Evolutionary conservation across 1,139 yeast genomes (phyloP).

Genomic region (Entelexis paramagnoliae): DNA sequence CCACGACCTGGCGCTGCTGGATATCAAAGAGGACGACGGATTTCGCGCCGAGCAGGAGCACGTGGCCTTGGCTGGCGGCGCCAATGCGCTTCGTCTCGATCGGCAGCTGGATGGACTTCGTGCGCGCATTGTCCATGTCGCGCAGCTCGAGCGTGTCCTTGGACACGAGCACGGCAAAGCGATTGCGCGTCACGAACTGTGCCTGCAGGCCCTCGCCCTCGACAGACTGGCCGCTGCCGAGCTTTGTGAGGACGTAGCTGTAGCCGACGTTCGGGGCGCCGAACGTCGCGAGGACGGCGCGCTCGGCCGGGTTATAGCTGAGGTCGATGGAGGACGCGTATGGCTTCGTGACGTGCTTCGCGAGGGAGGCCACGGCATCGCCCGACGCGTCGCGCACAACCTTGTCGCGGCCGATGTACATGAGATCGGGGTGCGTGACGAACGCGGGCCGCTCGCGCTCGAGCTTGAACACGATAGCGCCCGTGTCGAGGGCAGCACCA

Average conservation of each 20-base stretch:
- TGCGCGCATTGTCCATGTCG: constrained; percentile 69
- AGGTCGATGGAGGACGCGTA: constrained; percentile 81
- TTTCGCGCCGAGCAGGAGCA: constrained; percentile 61
- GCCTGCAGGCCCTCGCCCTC: constrained; percentile 77
- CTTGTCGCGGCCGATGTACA: constrained; percentile 72
- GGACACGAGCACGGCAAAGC: constrained; percentile 75
- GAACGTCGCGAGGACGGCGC: constrained; percentile 72
- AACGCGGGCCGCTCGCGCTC: constrained; percentile 96
- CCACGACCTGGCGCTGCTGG: constrained; percentile 74
- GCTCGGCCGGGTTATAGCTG: constrained; percentile 87
- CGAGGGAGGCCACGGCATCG: constrained; percentile 49
- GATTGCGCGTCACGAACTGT: constrained; percentile 81
- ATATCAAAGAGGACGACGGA: constrained; percentile 79
- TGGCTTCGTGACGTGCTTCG: constrained; percentile 66
- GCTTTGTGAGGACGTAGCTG: constrained; percentile 55
- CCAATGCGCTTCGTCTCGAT: constrained; percentile 62
- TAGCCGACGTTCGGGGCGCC: constrained; percentile 26
- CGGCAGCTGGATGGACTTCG: constrained; percentile 73
- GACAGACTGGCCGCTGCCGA: constrained; percentile 67
- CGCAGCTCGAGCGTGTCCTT: constrained; percentile 63
- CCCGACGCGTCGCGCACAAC: constrained; percentile 74
- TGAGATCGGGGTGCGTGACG: constrained; percentile 59
- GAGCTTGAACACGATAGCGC: constrained; percentile 95
- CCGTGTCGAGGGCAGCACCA: constrained; percentile 95
- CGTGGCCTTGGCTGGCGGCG: constrained; percentile 67